Evolutionary conservation across 2,329 filamentous ascomycete genomes (phyloP).

Genomic region (Alternaria solani): DNA sequence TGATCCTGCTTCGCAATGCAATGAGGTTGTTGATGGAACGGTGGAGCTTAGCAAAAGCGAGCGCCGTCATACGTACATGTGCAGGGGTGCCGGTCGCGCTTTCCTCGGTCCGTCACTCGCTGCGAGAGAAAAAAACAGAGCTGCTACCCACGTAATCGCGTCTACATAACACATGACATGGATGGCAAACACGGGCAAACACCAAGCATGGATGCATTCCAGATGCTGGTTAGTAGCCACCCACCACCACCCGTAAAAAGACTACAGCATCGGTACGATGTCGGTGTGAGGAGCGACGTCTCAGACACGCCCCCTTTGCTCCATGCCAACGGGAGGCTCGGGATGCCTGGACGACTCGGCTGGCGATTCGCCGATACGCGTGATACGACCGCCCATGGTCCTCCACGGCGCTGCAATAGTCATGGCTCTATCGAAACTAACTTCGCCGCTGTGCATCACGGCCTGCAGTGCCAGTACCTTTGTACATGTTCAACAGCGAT

Average conservation of each 20-base stretch:
- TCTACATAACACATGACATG: slow-evolving; percentile 14
- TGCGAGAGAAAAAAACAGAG: slow-evolving; percentile 8
- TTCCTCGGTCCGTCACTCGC: slow-evolving; percentile 10
- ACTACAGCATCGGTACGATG: slow-evolving; percentile 16
- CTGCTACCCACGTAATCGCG: slow-evolving; percentile 26
- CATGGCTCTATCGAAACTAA: slow-evolving; percentile 23
- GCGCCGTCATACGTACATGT: slow-evolving; percentile 18
- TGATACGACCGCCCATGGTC: slow-evolving; percentile 12
- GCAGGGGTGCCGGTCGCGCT: slow-evolving; percentile 16
- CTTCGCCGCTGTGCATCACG: slow-evolving; percentile 16
- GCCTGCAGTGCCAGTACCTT: slow-evolving; percentile 21
- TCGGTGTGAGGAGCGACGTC: slow-evolving; percentile 20
- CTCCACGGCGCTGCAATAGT: slow-evolving; percentile 18
- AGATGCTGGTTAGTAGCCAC: slow-evolving; percentile 21
- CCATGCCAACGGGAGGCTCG: slow-evolving; percentile 20
- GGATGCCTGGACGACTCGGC: slow-evolving; percentile 12
- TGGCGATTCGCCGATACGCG: slow-evolving; percentile 14
- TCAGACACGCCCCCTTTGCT: slow-evolving; percentile 25
- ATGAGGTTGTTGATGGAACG: slow-evolving; percentile 20
- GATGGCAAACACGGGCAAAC: slow-evolving; percentile 9
- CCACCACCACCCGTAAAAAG: slow-evolving; percentile 9
- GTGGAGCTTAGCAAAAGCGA: slow-evolving; percentile 19
- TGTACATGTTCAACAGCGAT: slow-evolving; percentile 5
- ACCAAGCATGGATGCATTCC: slow-evolving; percentile 10
- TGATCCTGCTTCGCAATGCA: slow-evolving; percentile 29